Evolutionary conservation across 2,329 filamentous ascomycete species (phyloP).

Genomic region (Diaporthe eres): DNA sequence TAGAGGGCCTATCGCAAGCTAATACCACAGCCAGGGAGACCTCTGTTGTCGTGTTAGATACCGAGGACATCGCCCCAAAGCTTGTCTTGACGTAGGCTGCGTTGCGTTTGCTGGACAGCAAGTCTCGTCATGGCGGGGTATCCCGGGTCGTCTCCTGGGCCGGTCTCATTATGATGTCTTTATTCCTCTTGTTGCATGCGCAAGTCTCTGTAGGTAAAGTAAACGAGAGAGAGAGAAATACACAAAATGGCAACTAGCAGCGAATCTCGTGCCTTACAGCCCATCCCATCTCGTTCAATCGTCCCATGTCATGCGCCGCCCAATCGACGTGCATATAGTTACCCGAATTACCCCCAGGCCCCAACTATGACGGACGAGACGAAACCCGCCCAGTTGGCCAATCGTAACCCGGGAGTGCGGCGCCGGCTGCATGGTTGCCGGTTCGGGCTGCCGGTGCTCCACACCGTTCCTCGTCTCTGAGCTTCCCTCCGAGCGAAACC

Average conservation of each 20-base stretch:
- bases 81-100: slow-evolving; percentile 15
- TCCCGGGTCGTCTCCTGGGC: background rate
- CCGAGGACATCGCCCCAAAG: background rate
- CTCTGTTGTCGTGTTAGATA: background rate
- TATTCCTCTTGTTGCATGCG: background rate
- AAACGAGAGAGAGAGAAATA: background rate
- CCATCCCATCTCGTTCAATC: background rate
- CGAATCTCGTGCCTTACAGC: background rate
- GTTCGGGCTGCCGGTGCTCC: slow-evolving; percentile 31
- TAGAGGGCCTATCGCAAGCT: slow-evolving; percentile 13
- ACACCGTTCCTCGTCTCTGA: slow-evolving; percentile 20
- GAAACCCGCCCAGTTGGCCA: slow-evolving; percentile 23
- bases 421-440: slow-evolving; percentile 25
- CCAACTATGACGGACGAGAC: slow-evolving; percentile 23
- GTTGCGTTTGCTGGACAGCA: background rate
- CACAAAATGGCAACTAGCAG: background rate
- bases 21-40: background rate
- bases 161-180: background rate
- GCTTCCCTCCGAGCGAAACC: slow-evolving; percentile 25
- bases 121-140: background rate
- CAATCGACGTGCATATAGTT: slow-evolving; percentile 1
- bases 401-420: slow-evolving; percentile 26
- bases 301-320: slow-evolving; percentile 2
- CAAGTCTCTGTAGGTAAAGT: background rate
- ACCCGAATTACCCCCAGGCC: slow-evolving; percentile 9